phyloP scores from a whole-genome alignment of 1,139 yeast species.

The Yamadazyma sp. region DNA sequence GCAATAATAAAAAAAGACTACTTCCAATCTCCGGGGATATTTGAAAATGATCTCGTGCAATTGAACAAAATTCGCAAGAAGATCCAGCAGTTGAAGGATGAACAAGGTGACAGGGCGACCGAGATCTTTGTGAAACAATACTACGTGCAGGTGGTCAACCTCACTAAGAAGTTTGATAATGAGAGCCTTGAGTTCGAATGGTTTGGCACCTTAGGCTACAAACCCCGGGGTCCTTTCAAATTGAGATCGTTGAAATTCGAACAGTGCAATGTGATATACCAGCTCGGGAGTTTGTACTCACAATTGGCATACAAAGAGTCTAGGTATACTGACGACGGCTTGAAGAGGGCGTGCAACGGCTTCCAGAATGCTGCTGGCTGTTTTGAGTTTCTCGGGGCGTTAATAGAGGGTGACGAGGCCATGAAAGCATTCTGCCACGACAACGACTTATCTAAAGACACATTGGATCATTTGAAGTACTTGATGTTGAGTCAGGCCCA shows the following conservation, averaged over 20 bases:
- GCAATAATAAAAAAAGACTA: slow-evolving; percentile 58
- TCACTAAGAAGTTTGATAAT: slow-evolving; percentile 41
- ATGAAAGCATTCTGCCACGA: slow-evolving; percentile 4
- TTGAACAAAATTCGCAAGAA: slow-evolving; percentile 29
- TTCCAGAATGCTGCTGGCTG: slow-evolving; percentile 76
- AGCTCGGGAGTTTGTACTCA: slow-evolving; percentile 66
- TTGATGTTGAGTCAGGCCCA: slow-evolving; percentile 84
- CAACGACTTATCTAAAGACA: slow-evolving; percentile 27
- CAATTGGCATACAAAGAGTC: slow-evolving; percentile 50
- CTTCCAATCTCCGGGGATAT: slow-evolving; percentile 63
- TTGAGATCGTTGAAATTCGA: slow-evolving; percentile 56
- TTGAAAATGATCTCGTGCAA: slow-evolving; percentile 50
- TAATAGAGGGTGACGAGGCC: slow-evolving; percentile 14
- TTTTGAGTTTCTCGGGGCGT: slow-evolving; percentile 40
- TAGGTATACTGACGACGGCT: slow-evolving; percentile 50
- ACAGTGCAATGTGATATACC: slow-evolving; percentile 60
- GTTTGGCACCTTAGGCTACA: slow-evolving; percentile 66
- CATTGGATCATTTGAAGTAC: slow-evolving; percentile 29
- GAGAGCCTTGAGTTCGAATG: slow-evolving; percentile 60
- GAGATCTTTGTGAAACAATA: slow-evolving; percentile 28
- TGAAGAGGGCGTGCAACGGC: slow-evolving; percentile 61
- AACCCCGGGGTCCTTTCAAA: slow-evolving; percentile 40
- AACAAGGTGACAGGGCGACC: slow-evolving; percentile 16
- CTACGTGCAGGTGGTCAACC: slow-evolving; percentile 27
- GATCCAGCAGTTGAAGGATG: slow-evolving; percentile 24